Evolutionary conservation across 371 early-diverging fungal genomes (phyloP), one percentile per base, ranked within the genome.

Genomic region (Haplosporangium sp.): DNA sequence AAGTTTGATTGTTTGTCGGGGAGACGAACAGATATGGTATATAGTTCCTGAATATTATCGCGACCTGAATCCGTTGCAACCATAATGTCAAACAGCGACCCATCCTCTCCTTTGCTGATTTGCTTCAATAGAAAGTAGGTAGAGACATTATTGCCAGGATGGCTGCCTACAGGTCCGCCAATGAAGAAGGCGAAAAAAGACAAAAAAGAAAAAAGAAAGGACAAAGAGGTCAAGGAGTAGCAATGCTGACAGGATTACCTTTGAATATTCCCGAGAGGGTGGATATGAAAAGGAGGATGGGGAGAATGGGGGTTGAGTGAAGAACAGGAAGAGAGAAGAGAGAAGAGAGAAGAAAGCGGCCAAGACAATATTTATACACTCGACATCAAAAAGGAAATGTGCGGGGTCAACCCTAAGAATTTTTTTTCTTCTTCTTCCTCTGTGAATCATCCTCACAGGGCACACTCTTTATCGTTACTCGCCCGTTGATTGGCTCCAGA

Each of bases 241-340:
- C 38, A n/a, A n/a, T n/a, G n/a, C n/a, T n/a, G 20, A 50, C 9
- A 48, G 54, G 50, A 16, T 74, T 74, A 74, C 74, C 74, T 74
- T 74, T 52, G 13, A 43, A 7, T 12, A 18, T 43, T 58, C 29
- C 48, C 41, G 29, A 56, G 48, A 59, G 23, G 12, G 52, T 55
- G 40, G 14, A 50, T n/a, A 43, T 43, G n/a, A 16, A 55, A 14
- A 50, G 8, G 64, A 12, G 55, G 47, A 47, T 37, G 37, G 47
- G 29, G 46, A 20, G 52, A 38, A n/a, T 46, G 3, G 46, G 58
- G 48, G 57, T 50, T 37, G 43, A 48, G 55, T 47, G 45, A 61
- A 55, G 47, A 54, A 46, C 38, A 60, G 46, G 65, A 46, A 45
- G 54, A 52, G 43, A 59, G 50, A 56, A 55, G 50, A 51, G 54